A percentile compares a stretch with the other conserved stretches of the same genome.
phyloP scores from a whole-genome alignment of 768 basidiomycete species.

The Auriscalpium microsporum region DNA sequence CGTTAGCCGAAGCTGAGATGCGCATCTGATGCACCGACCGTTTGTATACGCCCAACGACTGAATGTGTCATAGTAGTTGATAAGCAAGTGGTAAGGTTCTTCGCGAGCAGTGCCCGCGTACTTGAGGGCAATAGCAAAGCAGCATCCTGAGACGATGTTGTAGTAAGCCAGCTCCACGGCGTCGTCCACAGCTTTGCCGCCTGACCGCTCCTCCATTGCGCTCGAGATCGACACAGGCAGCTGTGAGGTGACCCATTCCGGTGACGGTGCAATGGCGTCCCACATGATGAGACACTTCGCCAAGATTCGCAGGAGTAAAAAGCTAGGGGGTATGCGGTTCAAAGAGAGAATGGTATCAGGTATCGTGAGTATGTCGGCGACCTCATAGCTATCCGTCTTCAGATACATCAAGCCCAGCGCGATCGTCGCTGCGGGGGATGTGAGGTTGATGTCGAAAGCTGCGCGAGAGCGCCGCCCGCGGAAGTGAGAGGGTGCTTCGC shows the following conservation, averaged over 20 bases:
- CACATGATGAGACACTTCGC: constrained; percentile 80
- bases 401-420: constrained; percentile 92
- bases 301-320: constrained; percentile 75
- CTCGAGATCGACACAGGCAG: constrained; percentile 60
- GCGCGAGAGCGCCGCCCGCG: constrained; percentile 30
- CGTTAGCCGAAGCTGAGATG: not conserved
- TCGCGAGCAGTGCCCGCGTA: constrained; percentile 91
- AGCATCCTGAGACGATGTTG: constrained; percentile 84
- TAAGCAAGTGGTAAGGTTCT: constrained; percentile 77
- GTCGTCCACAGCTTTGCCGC: constrained; percentile 48
- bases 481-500: constrained; percentile 42
- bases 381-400: constrained; percentile 71
- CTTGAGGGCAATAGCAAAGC: constrained; percentile 87
- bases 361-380: constrained; percentile 77
- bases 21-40: constrained; percentile 35
- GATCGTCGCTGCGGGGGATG: constrained; percentile 85
- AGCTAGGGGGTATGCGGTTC: constrained; percentile 81
- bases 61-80: constrained; percentile 75
- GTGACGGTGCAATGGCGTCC: constrained; percentile 62
- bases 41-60: constrained; percentile 60
- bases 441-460: constrained; percentile 79
- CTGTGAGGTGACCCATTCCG: constrained; percentile 64
- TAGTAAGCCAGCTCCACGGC: constrained; percentile 84
- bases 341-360: constrained; percentile 75
- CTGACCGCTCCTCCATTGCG: constrained; percentile 45